Conservation (phyloP, 441 rosid genomes). For the Erysimum cheiri region DNA sequence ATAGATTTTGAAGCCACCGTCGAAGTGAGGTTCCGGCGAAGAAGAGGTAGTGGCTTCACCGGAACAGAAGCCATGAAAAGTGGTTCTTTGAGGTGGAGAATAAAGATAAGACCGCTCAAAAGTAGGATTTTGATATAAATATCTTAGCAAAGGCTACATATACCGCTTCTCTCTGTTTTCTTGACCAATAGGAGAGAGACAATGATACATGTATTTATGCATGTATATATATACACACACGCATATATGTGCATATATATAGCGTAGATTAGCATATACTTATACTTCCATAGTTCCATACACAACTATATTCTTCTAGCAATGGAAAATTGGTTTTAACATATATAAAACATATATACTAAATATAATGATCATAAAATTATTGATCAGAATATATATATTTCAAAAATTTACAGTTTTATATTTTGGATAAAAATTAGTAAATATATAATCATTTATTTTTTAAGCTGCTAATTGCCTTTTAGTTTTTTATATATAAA, state of each 20-base stretch:
- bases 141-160: conserved; percentile 26
- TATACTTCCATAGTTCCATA: conserved; percentile 25
- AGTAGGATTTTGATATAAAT: conserved; percentile 21
- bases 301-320: not conserved
- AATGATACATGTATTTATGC: too few relatives aligned
- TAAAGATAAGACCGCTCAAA: conserved; percentile 37
- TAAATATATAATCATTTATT: not conserved
- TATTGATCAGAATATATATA: not conserved
- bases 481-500: not conserved
- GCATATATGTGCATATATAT: not conserved
- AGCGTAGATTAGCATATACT: conserved; percentile 6
- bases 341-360: not conserved
- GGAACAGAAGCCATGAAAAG: conserved; percentile 36
- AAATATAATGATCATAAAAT: not conserved
- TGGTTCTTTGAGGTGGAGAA: conserved; percentile 27
- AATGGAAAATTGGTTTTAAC: not conserved
- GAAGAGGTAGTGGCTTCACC: conserved; percentile 33
- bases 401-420: too few relatives aligned
- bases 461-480: not conserved
- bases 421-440: not conserved
- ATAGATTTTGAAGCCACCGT: not conserved
- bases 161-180: conserved; percentile 27
- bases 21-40: not conserved
- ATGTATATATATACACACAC: not conserved
- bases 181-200: conserved; percentile 35